Evolutionary conservation across 176 grass and related monocot genomes (phyloP), one percentile per base, ranked within the genome.

Genomic region (Oryza australiensis): DNA sequence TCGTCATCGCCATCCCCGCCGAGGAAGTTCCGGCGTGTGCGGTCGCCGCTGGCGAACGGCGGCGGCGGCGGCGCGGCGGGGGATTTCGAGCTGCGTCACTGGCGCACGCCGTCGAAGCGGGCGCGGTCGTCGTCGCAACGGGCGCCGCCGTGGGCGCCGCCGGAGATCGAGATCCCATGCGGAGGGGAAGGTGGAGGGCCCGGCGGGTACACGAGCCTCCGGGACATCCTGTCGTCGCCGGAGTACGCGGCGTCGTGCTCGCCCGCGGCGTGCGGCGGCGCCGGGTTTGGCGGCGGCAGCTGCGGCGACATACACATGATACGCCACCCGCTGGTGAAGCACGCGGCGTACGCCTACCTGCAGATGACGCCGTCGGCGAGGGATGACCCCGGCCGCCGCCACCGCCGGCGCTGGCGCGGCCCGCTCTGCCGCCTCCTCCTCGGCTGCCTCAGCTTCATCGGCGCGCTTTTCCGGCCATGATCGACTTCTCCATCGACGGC

Each of bases 271-370:
- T 55, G 30, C 0, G 51, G 4, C 22, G 28, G 8, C 35, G n/a
- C n/a, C n/a, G 73, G 45, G 16, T 1, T 3, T 3, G 48, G 16
- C 6, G 3, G 65, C 42, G 53, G 77, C 4, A 74, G 67, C 30
- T 65, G 81, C 23, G 71, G 34, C 18, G 93, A 97, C 69, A 84
- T 97, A 53, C 83, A 88, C 67, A 89, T 78, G 88, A 97, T 97
- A 27, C 90, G 88, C 7, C 83, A 97, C 79, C 94, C 91, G 29
- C 87, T 94, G 69, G 87, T 97, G 46, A 97, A 89, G 88, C 91
- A 91, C 62, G 94, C 94, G 12, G 94, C 91, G 30, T 89, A 91
- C 80, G 65, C 84, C 38, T 97, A 97, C 86, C 83, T 97, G 38
- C 88, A 91, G 64, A 79, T 90, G 13, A 97, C 89, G 67, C 89